These are phyloP conservation scores for Pestalotiopsis sp. DNA, from an alignment of 2,329 filamentous ascomycete genomes.

Conservation along the genomic window DNA sequence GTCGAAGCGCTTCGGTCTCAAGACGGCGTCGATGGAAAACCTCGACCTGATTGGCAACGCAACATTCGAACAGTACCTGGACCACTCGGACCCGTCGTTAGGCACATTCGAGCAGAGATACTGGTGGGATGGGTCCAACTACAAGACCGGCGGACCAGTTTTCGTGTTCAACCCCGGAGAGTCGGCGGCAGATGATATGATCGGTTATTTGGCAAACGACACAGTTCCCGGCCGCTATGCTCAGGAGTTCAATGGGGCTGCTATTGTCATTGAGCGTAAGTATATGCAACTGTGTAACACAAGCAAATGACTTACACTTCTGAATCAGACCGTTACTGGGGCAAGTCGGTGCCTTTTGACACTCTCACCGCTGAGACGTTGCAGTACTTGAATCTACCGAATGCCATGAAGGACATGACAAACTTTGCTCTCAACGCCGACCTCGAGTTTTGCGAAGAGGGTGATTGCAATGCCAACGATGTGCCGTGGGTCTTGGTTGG, in stretches of 20 bases:
- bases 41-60: constrained; percentile 16
- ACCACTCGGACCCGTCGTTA: constrained; percentile 15
- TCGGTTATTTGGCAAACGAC: constrained; percentile 19
- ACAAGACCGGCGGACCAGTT: constrained; percentile 19
- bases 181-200: constrained; percentile 13
- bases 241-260: constrained; percentile 21
- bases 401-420: constrained; percentile 29
- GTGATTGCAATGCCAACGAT: constrained; percentile 41
- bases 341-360: constrained; percentile 22
- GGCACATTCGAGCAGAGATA: constrained; percentile 23
- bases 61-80: constrained; percentile 18
- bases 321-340: constrained; percentile 22
- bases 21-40: not conserved
- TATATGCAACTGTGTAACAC: not conserved
- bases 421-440: constrained; percentile 37
- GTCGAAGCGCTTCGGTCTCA: constrained; percentile 6
- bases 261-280: constrained; percentile 22
- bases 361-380: constrained; percentile 24
- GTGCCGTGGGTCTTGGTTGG: constrained; percentile 57
- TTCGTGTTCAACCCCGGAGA: constrained; percentile 26
- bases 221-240: constrained; percentile 23
- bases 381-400: constrained; percentile 29
- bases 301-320: constrained; percentile 3
- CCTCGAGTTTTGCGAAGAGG: constrained; percentile 42
- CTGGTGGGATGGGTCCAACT: constrained; percentile 22